Evolutionary conservation across 257 asterid species (phyloP), one percentile per base, ranked within the genome.

Genomic region (Solanum etuberosum): DNA sequence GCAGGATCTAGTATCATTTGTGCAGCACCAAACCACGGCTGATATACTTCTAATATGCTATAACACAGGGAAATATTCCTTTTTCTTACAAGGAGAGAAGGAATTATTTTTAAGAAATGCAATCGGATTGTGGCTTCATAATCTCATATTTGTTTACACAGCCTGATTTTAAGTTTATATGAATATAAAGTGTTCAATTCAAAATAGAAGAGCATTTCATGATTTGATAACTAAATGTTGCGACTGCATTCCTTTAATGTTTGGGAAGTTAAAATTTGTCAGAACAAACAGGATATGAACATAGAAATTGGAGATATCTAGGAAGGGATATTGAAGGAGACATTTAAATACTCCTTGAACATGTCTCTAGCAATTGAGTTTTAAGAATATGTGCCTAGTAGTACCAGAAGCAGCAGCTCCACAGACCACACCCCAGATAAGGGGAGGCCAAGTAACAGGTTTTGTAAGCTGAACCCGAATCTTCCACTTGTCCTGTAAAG

Each of bases 361-460:
- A 81, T 48, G 43, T 81, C 85, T 21, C 59, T 77, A 48, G 74
- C 78, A 86, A 57, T 86, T 78, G 20, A 37, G 38, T 32, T 38
- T 16, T 85, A 32, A 85, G 67, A 82, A 42, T 21, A 84, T 76
- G 68, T 48, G 76, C 48, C 40, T 71, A 59, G 87, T 46, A 87
- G 70, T 92, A 96, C 99, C 99, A 8, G 99, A 96, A 38, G 99
- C 98, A 68, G 99, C 98, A 89, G 99, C 99, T 73, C 99, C 99
- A 88, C 99, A 96, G 86, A 95, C 99, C 87, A 96, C 96, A 31
- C 99, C 99, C 98, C 99, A 96, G 59, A 96, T 61, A 87, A 96
- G 98, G 29, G 98, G 99, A 86, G 99, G 99, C 99, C 99, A 95
- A 72, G 99, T 96, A 80, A 96, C 98, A 25, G 98, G 98, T 89